Evolutionary conservation across 164 flowering plant species (phyloP).

Genomic region (Stephania cephalantha): DNA sequence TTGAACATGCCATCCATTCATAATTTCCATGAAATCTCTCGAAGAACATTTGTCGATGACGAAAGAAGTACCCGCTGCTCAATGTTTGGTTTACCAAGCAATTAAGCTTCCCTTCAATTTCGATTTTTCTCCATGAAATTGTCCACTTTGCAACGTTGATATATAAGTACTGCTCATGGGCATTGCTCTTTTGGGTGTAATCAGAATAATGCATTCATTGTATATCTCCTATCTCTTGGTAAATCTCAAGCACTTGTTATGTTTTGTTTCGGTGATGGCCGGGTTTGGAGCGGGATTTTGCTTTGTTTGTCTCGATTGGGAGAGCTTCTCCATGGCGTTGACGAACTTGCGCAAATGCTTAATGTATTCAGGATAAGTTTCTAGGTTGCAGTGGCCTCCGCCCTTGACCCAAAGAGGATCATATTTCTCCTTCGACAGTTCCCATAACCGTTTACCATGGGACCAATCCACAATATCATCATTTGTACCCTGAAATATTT

Average conservation of each 20-base stretch:
- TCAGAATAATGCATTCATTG: slow-evolving; percentile 4
- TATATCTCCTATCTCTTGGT: slow-evolving; percentile 34
- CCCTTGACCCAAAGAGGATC: slow-evolving; percentile 96
- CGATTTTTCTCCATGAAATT: neutral
- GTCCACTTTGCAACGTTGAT: neutral
- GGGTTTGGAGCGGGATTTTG: slow-evolving; percentile 27
- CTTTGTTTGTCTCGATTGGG: slow-evolving; percentile 46
- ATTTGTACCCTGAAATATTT: slow-evolving; percentile 61
- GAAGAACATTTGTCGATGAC: neutral
- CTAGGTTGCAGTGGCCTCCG: slow-evolving; percentile 96
- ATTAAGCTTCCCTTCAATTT: neutral
- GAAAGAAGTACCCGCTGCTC: neutral
- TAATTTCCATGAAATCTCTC: slow-evolving; percentile 7
- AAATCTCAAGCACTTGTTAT: slow-evolving; percentile 86
- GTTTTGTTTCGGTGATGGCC: slow-evolving; percentile 52
- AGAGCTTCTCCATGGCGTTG: slow-evolving; percentile 79
- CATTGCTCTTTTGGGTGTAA: neutral
- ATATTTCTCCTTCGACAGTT: slow-evolving; percentile 86
- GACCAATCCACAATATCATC: slow-evolving; percentile 94
- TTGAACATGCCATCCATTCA: slow-evolving; percentile 10
- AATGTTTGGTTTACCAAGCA: neutral
- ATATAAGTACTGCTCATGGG: neutral
- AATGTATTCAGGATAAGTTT: slow-evolving; percentile 92
- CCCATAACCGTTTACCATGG: slow-evolving; percentile 94
- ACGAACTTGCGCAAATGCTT: slow-evolving; percentile 84